Percentiles rank a stretch among this genome's conserved stretches.
Evolutionary conservation across 345 rosid species (phyloP).

Genomic region (Populus davidiana): DNA sequence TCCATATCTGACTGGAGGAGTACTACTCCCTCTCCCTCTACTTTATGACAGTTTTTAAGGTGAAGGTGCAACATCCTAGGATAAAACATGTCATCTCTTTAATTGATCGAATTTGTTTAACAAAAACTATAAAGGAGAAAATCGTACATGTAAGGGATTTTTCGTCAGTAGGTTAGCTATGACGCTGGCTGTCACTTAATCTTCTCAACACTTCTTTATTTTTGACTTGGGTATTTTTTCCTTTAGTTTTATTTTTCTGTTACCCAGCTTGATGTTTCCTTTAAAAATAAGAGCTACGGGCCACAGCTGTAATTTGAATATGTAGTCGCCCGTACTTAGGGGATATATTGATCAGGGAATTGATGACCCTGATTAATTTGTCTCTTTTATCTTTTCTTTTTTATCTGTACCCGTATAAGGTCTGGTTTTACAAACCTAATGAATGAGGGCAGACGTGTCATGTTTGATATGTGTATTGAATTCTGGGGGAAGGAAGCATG

Average conservation of each 20-base stretch:
- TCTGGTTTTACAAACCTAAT: background rate
- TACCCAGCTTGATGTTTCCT: background rate
- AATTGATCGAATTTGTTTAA: background rate
- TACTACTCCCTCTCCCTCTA: background rate
- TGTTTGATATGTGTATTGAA: background rate
- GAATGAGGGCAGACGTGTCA: no score
- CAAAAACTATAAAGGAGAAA: background rate
- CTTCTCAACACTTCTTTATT: background rate
- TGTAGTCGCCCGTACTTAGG: background rate
- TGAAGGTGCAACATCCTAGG: constrained; percentile 1
- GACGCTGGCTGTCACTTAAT: background rate
- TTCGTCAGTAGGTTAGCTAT: background rate
- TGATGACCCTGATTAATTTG: background rate
- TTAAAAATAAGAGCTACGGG: background rate
- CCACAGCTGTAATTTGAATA: background rate
- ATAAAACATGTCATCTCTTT: background rate
- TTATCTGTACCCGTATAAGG: background rate
- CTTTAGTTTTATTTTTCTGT: background rate
- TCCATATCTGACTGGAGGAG: background rate
- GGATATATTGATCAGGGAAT: background rate
- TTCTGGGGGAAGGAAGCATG: background rate
- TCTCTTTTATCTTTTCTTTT: no score
- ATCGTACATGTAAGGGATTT: background rate
- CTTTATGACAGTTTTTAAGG: background rate
- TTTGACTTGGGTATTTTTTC: background rate